A percentile compares a stretch with the other conserved stretches of the same genome.
These are phyloP conservation scores for Chytridiales sp. DNA, from an alignment of 371 early-diverging fungal genomes.

Conservation along the genomic window DNA sequence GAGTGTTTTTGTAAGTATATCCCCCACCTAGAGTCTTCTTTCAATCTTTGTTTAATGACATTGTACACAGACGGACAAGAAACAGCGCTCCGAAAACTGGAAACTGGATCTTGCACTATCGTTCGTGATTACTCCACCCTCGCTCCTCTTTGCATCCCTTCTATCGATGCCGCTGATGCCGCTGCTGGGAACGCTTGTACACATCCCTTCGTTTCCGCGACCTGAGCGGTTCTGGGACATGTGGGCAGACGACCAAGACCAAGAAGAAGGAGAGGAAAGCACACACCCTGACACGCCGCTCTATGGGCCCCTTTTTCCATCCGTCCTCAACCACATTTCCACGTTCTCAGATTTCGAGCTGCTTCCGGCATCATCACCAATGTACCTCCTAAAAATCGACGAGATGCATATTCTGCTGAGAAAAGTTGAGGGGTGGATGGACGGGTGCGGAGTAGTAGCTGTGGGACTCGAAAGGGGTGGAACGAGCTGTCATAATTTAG, in stretches of 20 bases:
- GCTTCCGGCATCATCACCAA: no score
- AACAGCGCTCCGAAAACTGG: slow-evolving; percentile 35
- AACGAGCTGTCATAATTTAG: slow-evolving; percentile 47
- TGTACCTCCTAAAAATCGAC: no score
- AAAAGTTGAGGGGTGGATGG: slow-evolving; percentile 36
- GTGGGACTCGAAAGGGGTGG: slow-evolving; percentile 40
- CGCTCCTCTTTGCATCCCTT: slow-evolving; percentile 26
- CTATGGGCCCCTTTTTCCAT: slow-evolving; percentile 30
- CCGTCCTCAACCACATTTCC: slow-evolving; percentile 23
- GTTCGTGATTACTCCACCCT: slow-evolving; percentile 34
- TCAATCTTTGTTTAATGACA: no score
- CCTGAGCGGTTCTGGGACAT: slow-evolving; percentile 37
- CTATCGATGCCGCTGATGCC: slow-evolving; percentile 40
- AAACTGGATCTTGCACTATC: slow-evolving; percentile 17
- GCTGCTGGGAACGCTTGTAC: slow-evolving; percentile 39
- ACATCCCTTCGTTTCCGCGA: slow-evolving; percentile 38
- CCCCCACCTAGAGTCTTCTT: background rate
- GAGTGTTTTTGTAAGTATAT: slow-evolving; percentile 11
- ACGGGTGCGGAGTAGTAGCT: slow-evolving; percentile 23
- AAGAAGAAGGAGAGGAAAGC: slow-evolving; percentile 19
- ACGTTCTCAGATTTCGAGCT: background rate
- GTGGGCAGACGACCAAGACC: slow-evolving; percentile 2
- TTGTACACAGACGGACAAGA: slow-evolving; percentile 33
- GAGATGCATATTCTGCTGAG: no score
- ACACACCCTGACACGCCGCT: slow-evolving; percentile 28